Evolutionary conservation across 805 yeast genomes (phyloP), one percentile per base, ranked within the genome.

Genomic region (Debaryomyces tyrocola): DNA sequence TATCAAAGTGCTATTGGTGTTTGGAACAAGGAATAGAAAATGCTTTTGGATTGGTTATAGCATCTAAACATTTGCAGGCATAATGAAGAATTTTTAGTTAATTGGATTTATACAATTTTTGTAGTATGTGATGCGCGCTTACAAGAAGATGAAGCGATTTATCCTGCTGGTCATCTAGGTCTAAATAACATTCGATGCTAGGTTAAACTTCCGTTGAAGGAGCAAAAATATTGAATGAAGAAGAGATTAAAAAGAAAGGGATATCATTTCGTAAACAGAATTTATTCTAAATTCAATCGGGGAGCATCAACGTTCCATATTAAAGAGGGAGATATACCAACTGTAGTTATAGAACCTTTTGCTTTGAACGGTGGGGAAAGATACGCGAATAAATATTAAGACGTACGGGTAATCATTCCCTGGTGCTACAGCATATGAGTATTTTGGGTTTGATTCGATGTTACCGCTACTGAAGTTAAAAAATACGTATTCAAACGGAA

Each of bases 61-160:
- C 74, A 18, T 42, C 62, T 5, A 68, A 67, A 46, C 62, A 69
- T 40, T 56, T 70, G 43, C 59, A 57, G 55, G 49, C 67, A 66
- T 18, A n/a, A n/a, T n/a, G n/a, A n/a, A n/a, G 63, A 55, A 5
- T 65, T 50, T 46, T 55, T 53, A 5, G 62, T 70, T 24, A 57
- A 66, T 24, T 48, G 53, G 24, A 61, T 54, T 48, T 60, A 60
- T 43, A 64, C 56, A 14, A 69, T 59, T 51, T 58, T 66, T 46
- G n/a, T 66, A 56, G 56, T 66, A n/a, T 74, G 74, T 14, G 75
- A 70, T 55, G 74, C 71, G 4, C 70, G 75, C 52, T 46, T 70
- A 41, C 72, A 69, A 52, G 75, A 69, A 56, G 75, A 64, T 33
- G 75, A 70, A 53, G 64, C 75, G 1, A 60, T 66, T 42, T 64